Evolutionary conservation across 331 rosid genomes (phyloP), one percentile per base, ranked within the genome.

Genomic region (Cydonia oblonga): DNA sequence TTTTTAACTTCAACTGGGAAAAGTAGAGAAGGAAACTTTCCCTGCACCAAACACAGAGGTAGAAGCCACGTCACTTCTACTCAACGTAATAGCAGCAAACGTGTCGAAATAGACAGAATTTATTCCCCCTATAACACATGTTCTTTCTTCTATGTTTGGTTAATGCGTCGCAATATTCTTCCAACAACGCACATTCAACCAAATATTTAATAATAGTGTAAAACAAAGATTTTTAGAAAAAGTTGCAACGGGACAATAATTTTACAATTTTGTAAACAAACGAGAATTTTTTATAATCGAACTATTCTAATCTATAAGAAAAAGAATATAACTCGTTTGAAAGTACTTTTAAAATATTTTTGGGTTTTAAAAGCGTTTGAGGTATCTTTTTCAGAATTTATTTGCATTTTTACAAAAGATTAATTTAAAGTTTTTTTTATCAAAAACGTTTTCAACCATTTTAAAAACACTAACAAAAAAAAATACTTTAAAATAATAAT

Each of bases 1-100:
- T 90, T 87, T 67, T 76, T 81, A 4, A 88, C 77, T 79, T 85
- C 98, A 76, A 92, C 83, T 13, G 98, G 98, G 30, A 92, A 81
- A 7, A 87, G 89, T 2, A 33, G 78, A 69, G 92, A 90, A 19
- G 87, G 87, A 20, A 78, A 87, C 26, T 90, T 92, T 29, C 98
- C 98, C 98, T 92, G 33, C 54, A 71, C 58, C 28, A 54, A 10
- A 56, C 28, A 56, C 60, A 20, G 25, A 20, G 5, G 15, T 16
- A 56, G 7, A 56, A 56, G 3, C 61, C 61, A 56, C 28, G 61
- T 56, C 28, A 56, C 54, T 49, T 49, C 20, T 19, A 6, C 54
- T 16, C 20, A 18, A 49, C 9, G 20, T 18, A 49, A 49, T 6
- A 6, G 54, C 3, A 2, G 20, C 54, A 16, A 49, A 16, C 19